A percentile compares a stretch with the other conserved stretches of the same genome.
Evolutionary conservation across 371 early-diverging fungal genomes (phyloP).

Genomic region (Circinella minor): DNA sequence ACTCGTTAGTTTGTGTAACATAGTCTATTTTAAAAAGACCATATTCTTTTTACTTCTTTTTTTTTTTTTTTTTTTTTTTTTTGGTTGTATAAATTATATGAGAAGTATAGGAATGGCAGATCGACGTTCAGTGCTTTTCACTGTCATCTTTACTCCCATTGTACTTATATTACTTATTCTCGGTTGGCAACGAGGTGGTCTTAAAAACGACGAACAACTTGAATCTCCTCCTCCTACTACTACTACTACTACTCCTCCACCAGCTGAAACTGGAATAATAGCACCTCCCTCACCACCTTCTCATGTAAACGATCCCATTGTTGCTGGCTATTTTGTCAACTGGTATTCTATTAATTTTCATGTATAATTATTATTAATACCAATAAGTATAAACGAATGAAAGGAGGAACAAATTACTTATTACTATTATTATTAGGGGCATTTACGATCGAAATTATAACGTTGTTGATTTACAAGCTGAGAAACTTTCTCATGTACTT

Average conservation of each 20-base stretch:
- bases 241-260: background rate
- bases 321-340: slow-evolving; percentile 44
- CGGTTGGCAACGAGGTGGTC: slow-evolving; percentile 35
- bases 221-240: background rate
- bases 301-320: slow-evolving; percentile 25
- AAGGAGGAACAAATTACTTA: background rate
- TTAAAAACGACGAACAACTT: slow-evolving; percentile 15
- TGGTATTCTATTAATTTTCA: slow-evolving; percentile 25
- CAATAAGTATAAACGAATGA: background rate
- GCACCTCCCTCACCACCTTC: slow-evolving; percentile 9
- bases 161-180: slow-evolving; percentile 30
- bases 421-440: slow-evolving; percentile 46
- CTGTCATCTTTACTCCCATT: slow-evolving; percentile 30
- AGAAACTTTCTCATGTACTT: slow-evolving; percentile 77
- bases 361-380: background rate
- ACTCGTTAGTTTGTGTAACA: no score
- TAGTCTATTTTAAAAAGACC: no score
- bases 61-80: no score
- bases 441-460: slow-evolving; percentile 73
- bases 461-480: slow-evolving; percentile 60
- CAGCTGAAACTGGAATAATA: no score
- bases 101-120: slow-evolving; percentile 2
- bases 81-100: no score
- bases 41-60: no score
- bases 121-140: slow-evolving; percentile 17